phyloP scores from a whole-genome alignment of 495 filamentous ascomycete species.

The Hypoxylon fragiforme region DNA sequence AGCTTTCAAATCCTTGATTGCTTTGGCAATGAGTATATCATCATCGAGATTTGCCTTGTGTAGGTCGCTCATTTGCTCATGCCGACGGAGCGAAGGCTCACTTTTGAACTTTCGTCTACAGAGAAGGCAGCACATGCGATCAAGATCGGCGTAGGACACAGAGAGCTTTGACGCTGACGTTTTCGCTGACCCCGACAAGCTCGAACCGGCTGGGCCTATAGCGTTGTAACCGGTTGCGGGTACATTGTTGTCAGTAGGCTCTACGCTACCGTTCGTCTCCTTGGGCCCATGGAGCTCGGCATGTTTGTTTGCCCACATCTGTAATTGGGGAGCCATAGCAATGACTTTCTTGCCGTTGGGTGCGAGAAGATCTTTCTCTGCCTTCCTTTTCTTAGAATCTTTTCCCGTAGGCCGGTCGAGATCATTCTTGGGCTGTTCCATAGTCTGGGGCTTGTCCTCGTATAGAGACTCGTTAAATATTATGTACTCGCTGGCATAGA shows the following conservation, averaged over 20 bases:
- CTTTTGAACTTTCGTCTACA: constrained; percentile 76
- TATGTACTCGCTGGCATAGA: constrained; percentile 68
- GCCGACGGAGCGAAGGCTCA: constrained; percentile 67
- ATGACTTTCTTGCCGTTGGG: constrained; percentile 58
- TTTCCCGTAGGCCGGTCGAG: constrained; percentile 43
- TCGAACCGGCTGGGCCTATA: constrained; percentile 4
- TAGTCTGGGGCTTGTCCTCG: constrained; percentile 45
- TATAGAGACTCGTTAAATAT: constrained; percentile 51
- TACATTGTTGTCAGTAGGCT: constrained; percentile 17
- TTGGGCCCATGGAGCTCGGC: constrained; percentile 74
- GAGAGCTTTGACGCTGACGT: constrained; percentile 25
- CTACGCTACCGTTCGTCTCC: constrained; percentile 18
- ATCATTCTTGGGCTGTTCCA: constrained; percentile 39
- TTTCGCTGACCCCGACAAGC: constrained; percentile 16
- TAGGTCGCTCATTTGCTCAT: constrained; percentile 75
- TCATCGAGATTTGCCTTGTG: constrained; percentile 73
- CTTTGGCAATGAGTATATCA: constrained; percentile 59
- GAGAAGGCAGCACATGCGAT: constrained; percentile 73
- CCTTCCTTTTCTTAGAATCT: constrained; percentile 75
- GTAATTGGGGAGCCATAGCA: constrained; percentile 66
- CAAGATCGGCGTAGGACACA: constrained; percentile 69
- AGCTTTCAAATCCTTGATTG: constrained; percentile 55
- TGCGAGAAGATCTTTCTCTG: constrained; percentile 48
- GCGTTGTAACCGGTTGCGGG: constrained; percentile 32
- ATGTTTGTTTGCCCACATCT: constrained; percentile 87